These are phyloP conservation scores for Blastocystis sp. DNA, from an alignment of 352 stramenopile genomes.

Conservation along the genomic window DNA sequence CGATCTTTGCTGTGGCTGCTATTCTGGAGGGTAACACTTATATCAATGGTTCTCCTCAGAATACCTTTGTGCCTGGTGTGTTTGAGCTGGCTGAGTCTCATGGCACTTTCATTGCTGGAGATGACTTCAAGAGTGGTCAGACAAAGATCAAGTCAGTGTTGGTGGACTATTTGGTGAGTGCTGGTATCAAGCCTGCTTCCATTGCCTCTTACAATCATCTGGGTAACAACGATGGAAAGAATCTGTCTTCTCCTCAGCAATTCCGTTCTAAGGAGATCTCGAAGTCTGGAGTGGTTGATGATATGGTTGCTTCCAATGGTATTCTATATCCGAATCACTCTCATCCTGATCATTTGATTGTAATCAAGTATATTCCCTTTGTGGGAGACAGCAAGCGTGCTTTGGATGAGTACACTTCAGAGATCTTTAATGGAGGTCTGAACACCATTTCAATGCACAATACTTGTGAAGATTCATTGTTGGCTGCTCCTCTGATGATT, in stretches of 20 bases:
- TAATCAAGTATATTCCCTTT: constrained; percentile 99
- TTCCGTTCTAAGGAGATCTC: constrained; percentile 99
- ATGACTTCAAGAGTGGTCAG: constrained; percentile 98
- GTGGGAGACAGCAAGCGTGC: constrained; percentile 96
- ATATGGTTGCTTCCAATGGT: constrained; percentile 92
- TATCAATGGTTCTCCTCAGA: constrained; percentile 98
- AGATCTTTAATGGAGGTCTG: constrained; percentile 98
- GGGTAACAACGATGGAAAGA: constrained; percentile 99
- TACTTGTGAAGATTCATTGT: constrained; percentile 95
- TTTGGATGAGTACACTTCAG: constrained; percentile 98
- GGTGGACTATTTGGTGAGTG: constrained; percentile 95
- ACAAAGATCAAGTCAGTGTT: constrained; percentile 99
- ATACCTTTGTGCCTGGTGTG: constrained; percentile 96
- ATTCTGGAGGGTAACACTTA: constrained; percentile 95
- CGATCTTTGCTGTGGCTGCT: constrained; percentile 90
- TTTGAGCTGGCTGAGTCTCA: constrained; percentile 85
- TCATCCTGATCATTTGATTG: constrained; percentile 96
- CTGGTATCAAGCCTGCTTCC: constrained; percentile 94
- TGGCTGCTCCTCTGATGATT: constrained; percentile 92
- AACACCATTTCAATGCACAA: constrained; percentile 99
- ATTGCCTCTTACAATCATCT: constrained; percentile 99
- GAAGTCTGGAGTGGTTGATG: constrained; percentile 97
- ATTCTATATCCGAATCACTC: constrained; percentile 94
- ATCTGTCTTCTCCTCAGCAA: constrained; percentile 91
- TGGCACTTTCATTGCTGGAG: constrained; percentile 89